Base-by-base conservation (phyloP, 305 asterid genomes). In the Solanum hybrid region DNA sequence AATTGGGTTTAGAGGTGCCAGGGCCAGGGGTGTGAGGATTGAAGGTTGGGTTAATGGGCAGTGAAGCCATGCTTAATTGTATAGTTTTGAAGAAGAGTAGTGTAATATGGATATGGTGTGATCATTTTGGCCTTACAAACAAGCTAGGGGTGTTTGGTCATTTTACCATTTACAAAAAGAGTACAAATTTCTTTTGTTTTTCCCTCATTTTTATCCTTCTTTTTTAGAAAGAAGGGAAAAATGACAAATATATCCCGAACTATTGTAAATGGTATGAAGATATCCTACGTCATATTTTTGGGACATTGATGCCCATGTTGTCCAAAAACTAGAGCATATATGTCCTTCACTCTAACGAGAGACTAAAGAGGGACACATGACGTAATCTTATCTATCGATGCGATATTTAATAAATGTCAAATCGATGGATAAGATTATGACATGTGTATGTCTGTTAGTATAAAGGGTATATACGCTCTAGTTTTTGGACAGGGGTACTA, bases 21-120 rank as follows among this genome's bases (percentile, higher is more conserved):
- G 18, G 77, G 77, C 18, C 18, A 89, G 79, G 80, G 46, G 24
- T 8, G 22, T 8, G 71, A 20, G 46, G 61, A 42, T 77, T 88
- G 11, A 79, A 78, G 24, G 36, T 86, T 69, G 87, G 67, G 75
- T 76, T 46, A 24, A 87, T 78, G 73, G 37, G 87, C 34, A 76
- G 61, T 8, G 91, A 92, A 87, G 90, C 93, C 93, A 89, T 92
- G 92, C 29, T 42, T 42, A 42, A 42, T 82, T 82, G 14, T 42
- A 10, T 42, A 31, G 37, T 42, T 51, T 42, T 42, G 18, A n/a
- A 74, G 81, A n/a, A 26, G 34, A 86, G 28, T 6, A 4, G 7
- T 5, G 81, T 16, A 18, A 22, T 20, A 77, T 71, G 37, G 76
- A 80, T 86, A 71, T 76, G 84, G 77, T 18, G 34, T 74, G 26